Base-by-base conservation (phyloP, 164 flowering plant genomes). In the Chimonanthus salicifolius region DNA sequence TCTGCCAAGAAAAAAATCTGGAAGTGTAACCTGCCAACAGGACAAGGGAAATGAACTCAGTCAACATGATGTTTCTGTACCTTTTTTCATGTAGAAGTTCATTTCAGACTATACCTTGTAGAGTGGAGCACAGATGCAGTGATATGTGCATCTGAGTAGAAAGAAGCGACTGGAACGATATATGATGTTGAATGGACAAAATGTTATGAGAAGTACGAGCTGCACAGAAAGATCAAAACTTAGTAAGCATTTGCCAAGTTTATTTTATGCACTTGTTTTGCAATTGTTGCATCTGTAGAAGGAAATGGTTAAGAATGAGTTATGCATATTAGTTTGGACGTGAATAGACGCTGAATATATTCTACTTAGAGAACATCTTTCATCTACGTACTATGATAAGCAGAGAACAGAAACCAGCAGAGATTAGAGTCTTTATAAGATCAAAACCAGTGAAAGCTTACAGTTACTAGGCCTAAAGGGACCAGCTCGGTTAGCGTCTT, bases 131-230 rank as follows among this genome's bases (percentile, higher is more conserved):
- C 81, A 84, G 7, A 90, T 63, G 64, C 89, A 83, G 73, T 80
- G 91, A 15, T 72, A 82, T 45, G 81, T 11, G 72, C 85, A 79
- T 11, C 20, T 43, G 51, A 90, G 83, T 74, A 90, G 74, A 83
- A 90, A 88, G 82, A 77, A 82, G 10, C 94, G 89, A 66, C 86
- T 90, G 48, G 94, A 86, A 51, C 92, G 89, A 73, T 84, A 87
- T 33, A 90, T 70, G 70, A 90, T 82, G 80, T 90, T 85, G 76
- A 90, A 85, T 3, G 94, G 94, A 72, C 83, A 85, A 49, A 90
- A 9, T 47, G 78, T 64, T 65, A 85, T 73, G 33, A 70, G 58
- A 64, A 83, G 6, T 21, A 90, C 70, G 69, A 81, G 47, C 94
- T 88, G 87, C 80, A 82, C 6, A 74, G 5, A 62, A 62, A 20